These are phyloP conservation scores for Penicillium sp. DNA, from an alignment of 2,329 filamentous ascomycete species.

Conservation along the genomic window DNA sequence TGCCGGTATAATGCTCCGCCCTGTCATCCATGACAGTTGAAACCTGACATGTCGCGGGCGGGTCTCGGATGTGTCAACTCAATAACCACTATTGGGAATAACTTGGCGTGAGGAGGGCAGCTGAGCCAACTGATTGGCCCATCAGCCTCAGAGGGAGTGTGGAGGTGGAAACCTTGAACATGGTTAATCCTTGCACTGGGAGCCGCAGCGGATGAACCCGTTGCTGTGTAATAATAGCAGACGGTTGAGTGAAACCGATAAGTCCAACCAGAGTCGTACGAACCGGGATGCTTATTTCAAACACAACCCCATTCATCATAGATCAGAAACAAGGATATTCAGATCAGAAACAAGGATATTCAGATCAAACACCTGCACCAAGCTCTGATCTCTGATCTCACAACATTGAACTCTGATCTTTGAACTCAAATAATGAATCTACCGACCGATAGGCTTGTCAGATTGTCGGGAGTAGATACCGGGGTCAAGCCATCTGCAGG, in stretches of 20 bases:
- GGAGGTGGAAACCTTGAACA: neutral
- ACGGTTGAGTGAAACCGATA: neutral
- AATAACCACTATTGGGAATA: slow-evolving; percentile 21
- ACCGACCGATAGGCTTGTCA: slow-evolving; percentile 6
- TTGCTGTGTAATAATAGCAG: neutral
- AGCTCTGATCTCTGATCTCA: slow-evolving; percentile 6
- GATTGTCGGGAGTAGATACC: slow-evolving; percentile 11
- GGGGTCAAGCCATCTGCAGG: slow-evolving; percentile 8
- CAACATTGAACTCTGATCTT: slow-evolving; percentile 4
- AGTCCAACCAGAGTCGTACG: neutral
- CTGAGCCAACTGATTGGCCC: slow-evolving; percentile 9
- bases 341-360: slow-evolving; percentile 1
- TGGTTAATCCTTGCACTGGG: neutral
- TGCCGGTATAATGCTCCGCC: neutral
- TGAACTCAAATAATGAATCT: slow-evolving; percentile 8
- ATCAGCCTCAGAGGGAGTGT: neutral
- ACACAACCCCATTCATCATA: neutral
- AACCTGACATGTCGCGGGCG: slow-evolving; percentile 23
- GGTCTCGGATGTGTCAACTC: slow-evolving; percentile 12
- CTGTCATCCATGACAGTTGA: slow-evolving; percentile 11
- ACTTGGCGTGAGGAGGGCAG: slow-evolving; percentile 8
- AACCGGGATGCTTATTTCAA: neutral
- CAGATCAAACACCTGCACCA: no score
- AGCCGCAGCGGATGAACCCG: neutral
- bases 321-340: neutral